Evolutionary conservation across 2,329 filamentous ascomycete species (phyloP).

Genomic region (Colletotrichum sublineola): DNA sequence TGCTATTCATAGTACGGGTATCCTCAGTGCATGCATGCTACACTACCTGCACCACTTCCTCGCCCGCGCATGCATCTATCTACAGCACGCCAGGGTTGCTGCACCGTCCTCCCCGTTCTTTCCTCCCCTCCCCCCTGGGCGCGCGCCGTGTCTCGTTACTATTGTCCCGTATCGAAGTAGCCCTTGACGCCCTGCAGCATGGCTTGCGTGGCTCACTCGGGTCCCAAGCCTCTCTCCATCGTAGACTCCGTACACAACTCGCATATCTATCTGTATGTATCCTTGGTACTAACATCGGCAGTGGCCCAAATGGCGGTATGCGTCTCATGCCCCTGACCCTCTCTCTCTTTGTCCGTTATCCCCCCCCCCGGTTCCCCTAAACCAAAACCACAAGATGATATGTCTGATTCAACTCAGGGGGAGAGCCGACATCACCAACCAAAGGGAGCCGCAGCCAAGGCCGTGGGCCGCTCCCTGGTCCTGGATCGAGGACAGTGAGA

Average conservation of each 20-base stretch:
- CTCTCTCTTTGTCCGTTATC: not conserved
- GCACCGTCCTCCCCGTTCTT: not conserved
- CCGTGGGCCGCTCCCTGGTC: not conserved
- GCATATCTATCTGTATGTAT: no score
- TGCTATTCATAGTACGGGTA: constrained; percentile 14
- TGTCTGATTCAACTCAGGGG: not conserved
- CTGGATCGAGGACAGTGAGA: not conserved
- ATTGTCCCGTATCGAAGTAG: not conserved
- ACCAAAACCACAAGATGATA: not conserved
- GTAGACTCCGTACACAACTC: no score
- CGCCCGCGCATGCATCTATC: constrained; percentile 1
- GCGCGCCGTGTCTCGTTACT: not conserved
- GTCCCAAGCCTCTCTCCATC: not conserved
- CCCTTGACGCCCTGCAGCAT: not conserved
- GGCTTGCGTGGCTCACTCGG: not conserved
- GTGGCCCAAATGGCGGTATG: constrained; percentile 6
- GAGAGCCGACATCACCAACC: not conserved
- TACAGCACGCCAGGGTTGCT: not conserved
- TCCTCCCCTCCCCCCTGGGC: not conserved
- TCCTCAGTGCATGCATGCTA: not conserved
- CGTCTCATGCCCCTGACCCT: constrained; percentile 1
- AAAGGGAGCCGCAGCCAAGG: constrained; percentile 33
- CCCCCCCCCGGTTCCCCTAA: no score
- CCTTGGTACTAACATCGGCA: no score
- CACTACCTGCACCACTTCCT: constrained; percentile 2